These are phyloP conservation scores for Balakata baccata DNA, from an alignment of 345 rosid genomes.

Conservation along the genomic window DNA sequence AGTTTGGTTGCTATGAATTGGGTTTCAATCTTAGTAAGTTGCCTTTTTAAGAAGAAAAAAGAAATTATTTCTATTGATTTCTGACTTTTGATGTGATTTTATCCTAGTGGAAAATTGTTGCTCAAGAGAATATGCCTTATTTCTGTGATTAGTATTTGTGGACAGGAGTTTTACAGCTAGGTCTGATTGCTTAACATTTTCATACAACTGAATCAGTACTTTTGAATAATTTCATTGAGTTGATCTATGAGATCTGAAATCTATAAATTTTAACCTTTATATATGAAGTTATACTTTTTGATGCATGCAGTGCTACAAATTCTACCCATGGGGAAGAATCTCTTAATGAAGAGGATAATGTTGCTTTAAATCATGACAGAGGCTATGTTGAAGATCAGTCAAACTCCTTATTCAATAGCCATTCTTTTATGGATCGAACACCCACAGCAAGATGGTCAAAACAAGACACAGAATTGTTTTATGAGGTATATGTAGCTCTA, in stretches of 20 bases:
- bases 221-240: not conserved
- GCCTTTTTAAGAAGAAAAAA: too few species aligned
- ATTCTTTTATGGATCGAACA: constrained; percentile 64
- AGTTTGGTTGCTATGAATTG: too few species aligned
- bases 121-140: not conserved
- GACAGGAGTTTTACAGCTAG: not conserved
- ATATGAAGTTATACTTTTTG: not conserved
- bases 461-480: constrained; percentile 72
- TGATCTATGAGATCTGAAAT: not conserved
- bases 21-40: too few species aligned
- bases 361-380: constrained; percentile 35
- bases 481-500: constrained; percentile 44
- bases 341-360: constrained; percentile 34
- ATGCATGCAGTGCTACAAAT: constrained; percentile 38
- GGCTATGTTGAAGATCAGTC: constrained; percentile 23
- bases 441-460: constrained; percentile 71
- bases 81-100: not conserved
- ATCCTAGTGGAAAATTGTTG: not conserved
- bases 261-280: not conserved
- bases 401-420: constrained; percentile 49
- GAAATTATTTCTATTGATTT: too few species aligned
- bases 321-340: constrained; percentile 35
- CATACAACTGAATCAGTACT: not conserved
- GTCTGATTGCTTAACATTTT: not conserved
- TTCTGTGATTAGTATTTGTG: not conserved